Base-by-base conservation (phyloP, 2,329 filamentous ascomycete species). In the Waltergamsia citrina region DNA sequence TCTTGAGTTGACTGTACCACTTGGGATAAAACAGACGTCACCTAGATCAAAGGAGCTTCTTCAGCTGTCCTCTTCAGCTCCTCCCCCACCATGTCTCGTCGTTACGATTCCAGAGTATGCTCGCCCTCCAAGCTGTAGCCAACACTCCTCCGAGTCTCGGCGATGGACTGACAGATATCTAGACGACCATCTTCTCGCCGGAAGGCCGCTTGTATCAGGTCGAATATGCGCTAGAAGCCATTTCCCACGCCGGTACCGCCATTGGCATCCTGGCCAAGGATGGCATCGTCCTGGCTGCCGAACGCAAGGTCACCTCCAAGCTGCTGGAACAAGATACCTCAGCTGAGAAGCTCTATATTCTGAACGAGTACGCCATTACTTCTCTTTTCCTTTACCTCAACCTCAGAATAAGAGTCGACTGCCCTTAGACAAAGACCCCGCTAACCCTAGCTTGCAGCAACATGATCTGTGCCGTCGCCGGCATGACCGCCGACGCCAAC, bases 181-280 rank as follows among this genome's bases (percentile, higher is more conserved):
- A 94, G 88, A 98, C 92, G 51, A 98, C 92, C 59, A 98, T 98
- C 75, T 98, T 98, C 79, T 98, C 92, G 41, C 92, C 92, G 40
- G 92, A 98, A 69, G 92, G 92, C 44, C 88, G 92, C 55, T 77
- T 98, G 41, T 98, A 98, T 64, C 92, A 98, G 66, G 92, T 98
- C 52, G 92, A 98, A 76, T 98, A 98, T 73, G 93, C 92, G 18
- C 78, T 98, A 34, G 92, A 98, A 63, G 92, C 92, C 56, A 98
- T 98, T 57, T 98, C 92, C 46, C 92, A 98, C 53, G 92, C 92
- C 47, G 92, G 92, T 49, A 98, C 92, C 32, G 92, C 92, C 45
- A 80, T 98, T 51, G 92, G 92, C 36, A 95, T 98, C 55, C 73
- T 98, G 45, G 92, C 93, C 46, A 88, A 93, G 63, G 92, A 98